These are phyloP conservation scores for Nidula microcarpa DNA, from an alignment of 768 basidiomycete genomes.

Conservation along the genomic window DNA sequence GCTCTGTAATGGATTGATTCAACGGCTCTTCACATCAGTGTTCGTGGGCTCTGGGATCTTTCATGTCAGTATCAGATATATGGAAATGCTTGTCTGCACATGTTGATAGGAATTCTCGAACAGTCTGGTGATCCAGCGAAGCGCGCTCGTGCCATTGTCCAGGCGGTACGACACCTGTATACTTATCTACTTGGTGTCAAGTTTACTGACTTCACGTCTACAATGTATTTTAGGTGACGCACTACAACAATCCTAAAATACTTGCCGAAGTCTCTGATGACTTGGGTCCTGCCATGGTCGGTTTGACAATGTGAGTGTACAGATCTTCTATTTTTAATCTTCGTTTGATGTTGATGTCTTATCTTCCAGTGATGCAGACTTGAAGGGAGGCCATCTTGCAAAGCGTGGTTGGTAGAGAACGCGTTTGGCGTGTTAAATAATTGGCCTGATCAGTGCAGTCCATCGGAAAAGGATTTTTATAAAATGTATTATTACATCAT, in stretches of 20 bases:
- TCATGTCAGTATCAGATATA: constrained; percentile 52
- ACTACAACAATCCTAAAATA: constrained; percentile 91
- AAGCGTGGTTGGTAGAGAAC: constrained; percentile 55
- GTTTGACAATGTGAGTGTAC: constrained; percentile 75
- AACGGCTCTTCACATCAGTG: constrained; percentile 40
- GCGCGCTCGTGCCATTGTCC: constrained; percentile 92
- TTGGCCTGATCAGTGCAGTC: too few relatives aligned
- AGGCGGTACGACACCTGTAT: constrained; percentile 56
- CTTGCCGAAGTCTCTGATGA: constrained; percentile 89
- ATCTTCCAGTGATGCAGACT: constrained; percentile 49
- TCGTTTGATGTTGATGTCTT: not conserved
- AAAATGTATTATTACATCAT: too few relatives aligned
- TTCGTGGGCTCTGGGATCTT: constrained; percentile 99
- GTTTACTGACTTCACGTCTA: constrained; percentile 4
- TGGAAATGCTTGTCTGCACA: too few relatives aligned
- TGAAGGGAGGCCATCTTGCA: constrained; percentile 72
- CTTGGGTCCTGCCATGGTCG: constrained; percentile 91
- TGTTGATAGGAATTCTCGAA: too few relatives aligned
- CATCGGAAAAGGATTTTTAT: too few relatives aligned
- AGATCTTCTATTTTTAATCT: not conserved
- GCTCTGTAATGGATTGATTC: too few relatives aligned
- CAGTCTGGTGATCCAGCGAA: constrained; percentile 92
- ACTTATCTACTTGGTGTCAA: not conserved
- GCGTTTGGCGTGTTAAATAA: too few relatives aligned
- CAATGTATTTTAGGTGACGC: constrained; percentile 61